Evolutionary conservation across 2,329 filamentous ascomycete genomes (phyloP).

Genomic region (Xylaria arbuscula): DNA sequence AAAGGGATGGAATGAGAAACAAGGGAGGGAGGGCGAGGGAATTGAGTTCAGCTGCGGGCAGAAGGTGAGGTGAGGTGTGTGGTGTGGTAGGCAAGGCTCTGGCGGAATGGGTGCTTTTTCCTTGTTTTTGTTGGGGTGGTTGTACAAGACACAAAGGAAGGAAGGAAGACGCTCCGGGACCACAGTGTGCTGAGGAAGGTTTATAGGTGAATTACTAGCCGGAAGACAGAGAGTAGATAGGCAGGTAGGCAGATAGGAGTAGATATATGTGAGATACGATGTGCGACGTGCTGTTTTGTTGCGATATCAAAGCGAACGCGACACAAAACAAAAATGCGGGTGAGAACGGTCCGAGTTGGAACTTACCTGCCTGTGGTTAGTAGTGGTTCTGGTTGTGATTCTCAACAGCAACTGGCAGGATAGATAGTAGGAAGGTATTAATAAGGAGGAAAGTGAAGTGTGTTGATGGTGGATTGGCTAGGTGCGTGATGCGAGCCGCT

Average conservation of each 20-base stretch:
- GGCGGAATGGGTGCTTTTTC: not conserved
- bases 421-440: not conserved
- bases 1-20: not conserved
- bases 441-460: not conserved
- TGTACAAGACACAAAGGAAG: slow-evolving; percentile 15
- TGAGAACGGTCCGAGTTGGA: too few species aligned
- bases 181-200: slow-evolving; percentile 23
- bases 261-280: too few species aligned
- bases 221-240: not conserved
- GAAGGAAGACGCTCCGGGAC: not conserved
- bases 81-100: slow-evolving; percentile 24
- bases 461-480: not conserved
- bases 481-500: slow-evolving; percentile 21
- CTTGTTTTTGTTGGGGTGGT: slow-evolving; percentile 23
- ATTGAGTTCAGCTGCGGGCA: slow-evolving; percentile 5
- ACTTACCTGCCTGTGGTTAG: too few species aligned
- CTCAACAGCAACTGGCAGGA: not conserved
- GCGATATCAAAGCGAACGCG: too few species aligned
- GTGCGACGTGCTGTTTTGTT: too few species aligned
- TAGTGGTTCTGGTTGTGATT: not conserved
- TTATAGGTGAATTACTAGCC: not conserved
- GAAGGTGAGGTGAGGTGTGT: not conserved
- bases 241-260: not conserved
- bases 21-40: slow-evolving; percentile 1
- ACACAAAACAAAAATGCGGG: too few species aligned